Percentiles rank a stretch among this genome's conserved stretches.
phyloP scores from a whole-genome alignment of 345 rosid species.

The Cochlearia excelsa region DNA sequence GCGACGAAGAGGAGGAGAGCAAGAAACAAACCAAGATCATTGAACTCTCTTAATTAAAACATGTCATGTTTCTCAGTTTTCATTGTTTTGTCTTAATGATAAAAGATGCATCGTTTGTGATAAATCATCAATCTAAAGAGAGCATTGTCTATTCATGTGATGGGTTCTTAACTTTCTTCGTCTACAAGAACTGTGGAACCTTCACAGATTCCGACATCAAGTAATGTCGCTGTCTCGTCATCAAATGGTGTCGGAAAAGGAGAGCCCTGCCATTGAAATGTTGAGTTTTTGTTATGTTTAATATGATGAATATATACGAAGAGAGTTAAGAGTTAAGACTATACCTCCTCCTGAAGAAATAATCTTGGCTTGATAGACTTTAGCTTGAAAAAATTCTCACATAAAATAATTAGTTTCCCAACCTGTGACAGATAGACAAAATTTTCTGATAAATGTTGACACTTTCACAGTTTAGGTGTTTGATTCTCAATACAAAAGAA shows the following conservation, averaged over 20 bases:
- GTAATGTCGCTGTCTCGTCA: conserved; percentile 67
- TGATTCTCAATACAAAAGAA: conserved; percentile 9
- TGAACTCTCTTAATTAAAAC: conserved; percentile 19
- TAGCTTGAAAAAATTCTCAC: conserved; percentile 76
- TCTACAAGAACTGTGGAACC: conserved; percentile 70
- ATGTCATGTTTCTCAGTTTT: conserved; percentile 7
- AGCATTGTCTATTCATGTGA: background rate
- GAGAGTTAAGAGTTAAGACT: too few species aligned
- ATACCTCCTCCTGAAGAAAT: conserved; percentile 73
- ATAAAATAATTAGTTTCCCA: conserved; percentile 78
- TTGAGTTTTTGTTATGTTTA: background rate
- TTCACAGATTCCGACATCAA: conserved; percentile 63
- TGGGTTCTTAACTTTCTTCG: conserved; percentile 46
- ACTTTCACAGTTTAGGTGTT: background rate
- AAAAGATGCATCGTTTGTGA: conserved; percentile 7
- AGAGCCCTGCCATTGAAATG: conserved; percentile 52
- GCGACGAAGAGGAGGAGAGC: conserved; percentile 2
- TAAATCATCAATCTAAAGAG: background rate
- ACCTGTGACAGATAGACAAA: conserved; percentile 42
- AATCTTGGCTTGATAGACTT: conserved; percentile 54
- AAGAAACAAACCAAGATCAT: conserved; percentile 26
- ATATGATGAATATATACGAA: too few species aligned
- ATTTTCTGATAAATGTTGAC: too few species aligned
- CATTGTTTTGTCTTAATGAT: conserved; percentile 5
- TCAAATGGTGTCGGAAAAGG: conserved; percentile 68